Base-by-base conservation (phyloP, 1,284 basidiomycete genomes). In the Heterobasidion occidentale region DNA sequence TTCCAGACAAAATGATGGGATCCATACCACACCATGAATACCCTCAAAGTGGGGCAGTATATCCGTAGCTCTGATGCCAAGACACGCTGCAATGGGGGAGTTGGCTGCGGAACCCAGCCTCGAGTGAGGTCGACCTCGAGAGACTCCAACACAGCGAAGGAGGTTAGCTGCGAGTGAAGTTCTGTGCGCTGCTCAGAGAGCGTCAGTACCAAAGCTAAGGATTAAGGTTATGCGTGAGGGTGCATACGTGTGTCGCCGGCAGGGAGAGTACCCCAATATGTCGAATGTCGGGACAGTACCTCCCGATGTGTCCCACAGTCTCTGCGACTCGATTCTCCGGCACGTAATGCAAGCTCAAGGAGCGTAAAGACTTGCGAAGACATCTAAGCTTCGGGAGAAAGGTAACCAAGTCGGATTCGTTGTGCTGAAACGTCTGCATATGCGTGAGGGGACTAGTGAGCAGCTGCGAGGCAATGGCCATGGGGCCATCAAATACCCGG, bases 251-350 rank as follows among this genome's bases (percentile, higher is more conserved):
- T 36, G 46, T 46, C n/a, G 56, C 36, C 7, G 67, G 65, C 36
- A 68, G 51, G 9, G 63, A 55, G 19, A 72, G 56, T 3, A 67
- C 52, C 36, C 70, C 70, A n/a, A 72, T 54, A 54, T 68, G 64
- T 20, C 60, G 61, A 36, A 72, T 52, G 9, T 57, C 46, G 2
- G 65, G 54, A 15, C 64, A 64, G 52, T 64, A 61, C 33, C 56
- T 57, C 36, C 64, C 60, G 46, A 67, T 54, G 36, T 64, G 58
- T 17, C 62, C 59, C 14, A 68, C 51, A 7, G 62, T 55, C 14
- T 67, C 63, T 6, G 58, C 47, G 14, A 62, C 34, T 46, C 65
- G 56, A 15, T 55, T 52, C 15, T 67, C 68, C 4, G 64, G 65
- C n/a, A 68, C 53, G 38, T 60, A 56, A 12, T 65, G 27, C 33